These are phyloP conservation scores for Castanea mollissima DNA, from an alignment of 306 rosid genomes.

Conservation along the genomic window DNA sequence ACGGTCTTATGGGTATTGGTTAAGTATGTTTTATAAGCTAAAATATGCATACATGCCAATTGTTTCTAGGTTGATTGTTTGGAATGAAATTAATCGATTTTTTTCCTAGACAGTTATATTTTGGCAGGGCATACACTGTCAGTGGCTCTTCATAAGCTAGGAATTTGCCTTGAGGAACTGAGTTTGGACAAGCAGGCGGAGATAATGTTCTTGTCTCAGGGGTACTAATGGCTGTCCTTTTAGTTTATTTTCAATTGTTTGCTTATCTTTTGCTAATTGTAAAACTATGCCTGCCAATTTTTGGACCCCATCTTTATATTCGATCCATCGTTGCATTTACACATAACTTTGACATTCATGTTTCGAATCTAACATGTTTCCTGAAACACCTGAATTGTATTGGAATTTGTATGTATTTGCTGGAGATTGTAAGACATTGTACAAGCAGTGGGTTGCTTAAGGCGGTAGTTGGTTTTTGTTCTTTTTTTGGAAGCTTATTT, in stretches of 20 bases:
- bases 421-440: neutral
- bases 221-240: conserved; percentile 40
- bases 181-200: conserved; percentile 87
- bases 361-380: neutral
- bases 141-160: conserved; percentile 74
- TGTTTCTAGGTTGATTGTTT: conserved; percentile 10
- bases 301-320: neutral
- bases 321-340: neutral
- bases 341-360: neutral
- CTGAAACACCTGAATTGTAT: neutral
- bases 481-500: neutral
- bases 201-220: conserved; percentile 73
- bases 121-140: conserved; percentile 91
- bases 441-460: too few relatives aligned
- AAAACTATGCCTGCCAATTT: conserved; percentile 5
- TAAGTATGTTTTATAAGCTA: too few relatives aligned
- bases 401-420: too few relatives aligned
- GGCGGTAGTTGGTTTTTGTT: neutral
- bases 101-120: conserved; percentile 97
- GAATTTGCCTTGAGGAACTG: conserved; percentile 58
- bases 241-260: conserved; percentile 8
- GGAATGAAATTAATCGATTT: conserved; percentile 32
- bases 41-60: conserved; percentile 4
- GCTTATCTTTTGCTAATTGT: conserved; percentile 17
- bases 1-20: neutral